A percentile compares a stretch with the other conserved stretches of the same genome.
Evolutionary conservation across 2,329 filamentous ascomycete species (phyloP).

Genomic region (Lachnellula hyalina): DNA sequence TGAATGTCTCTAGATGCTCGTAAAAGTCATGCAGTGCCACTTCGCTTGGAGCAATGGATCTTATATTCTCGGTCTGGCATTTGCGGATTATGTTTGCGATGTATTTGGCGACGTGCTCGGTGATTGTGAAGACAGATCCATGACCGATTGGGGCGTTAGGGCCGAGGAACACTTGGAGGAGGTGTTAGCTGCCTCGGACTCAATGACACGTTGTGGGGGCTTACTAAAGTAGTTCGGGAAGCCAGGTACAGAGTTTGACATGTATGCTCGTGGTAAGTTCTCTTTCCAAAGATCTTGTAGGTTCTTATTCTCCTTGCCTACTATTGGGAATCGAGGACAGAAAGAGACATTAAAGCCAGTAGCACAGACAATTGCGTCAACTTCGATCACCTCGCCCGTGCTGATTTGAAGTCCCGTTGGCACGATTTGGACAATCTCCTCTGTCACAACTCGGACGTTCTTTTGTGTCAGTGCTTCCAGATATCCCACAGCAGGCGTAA

Average conservation of each 20-base stretch:
- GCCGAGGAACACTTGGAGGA: constrained; percentile 23
- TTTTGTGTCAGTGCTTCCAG: constrained; percentile 31
- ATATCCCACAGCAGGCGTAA: constrained; percentile 37
- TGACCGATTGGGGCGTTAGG: constrained; percentile 30
- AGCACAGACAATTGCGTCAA: constrained; percentile 35
- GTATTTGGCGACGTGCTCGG: constrained; percentile 45
- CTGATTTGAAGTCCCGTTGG: constrained; percentile 30
- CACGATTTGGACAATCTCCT: constrained; percentile 40
- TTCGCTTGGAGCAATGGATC: constrained; percentile 36
- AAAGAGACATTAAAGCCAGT: constrained; percentile 30
- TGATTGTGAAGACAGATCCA: constrained; percentile 33
- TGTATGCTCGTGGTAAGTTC: constrained; percentile 27
- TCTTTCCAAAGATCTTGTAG: constrained; percentile 26
- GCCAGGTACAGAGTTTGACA: constrained; percentile 27
- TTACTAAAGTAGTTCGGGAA: constrained; percentile 30
- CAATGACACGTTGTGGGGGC: neutral
- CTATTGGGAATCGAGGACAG: constrained; percentile 22
- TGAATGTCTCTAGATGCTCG: constrained; percentile 27
- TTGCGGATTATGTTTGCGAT: constrained; percentile 42
- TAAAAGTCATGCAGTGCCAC: constrained; percentile 32
- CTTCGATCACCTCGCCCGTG: constrained; percentile 21
- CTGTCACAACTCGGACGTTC: constrained; percentile 34
- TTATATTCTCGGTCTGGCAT: constrained; percentile 37
- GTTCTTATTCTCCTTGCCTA: constrained; percentile 21
- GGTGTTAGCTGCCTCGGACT: neutral